Evolutionary conservation across 371 early-diverging fungal genomes (phyloP), one percentile per base, ranked within the genome.

Genomic region (Funneliformis caledonium): DNA sequence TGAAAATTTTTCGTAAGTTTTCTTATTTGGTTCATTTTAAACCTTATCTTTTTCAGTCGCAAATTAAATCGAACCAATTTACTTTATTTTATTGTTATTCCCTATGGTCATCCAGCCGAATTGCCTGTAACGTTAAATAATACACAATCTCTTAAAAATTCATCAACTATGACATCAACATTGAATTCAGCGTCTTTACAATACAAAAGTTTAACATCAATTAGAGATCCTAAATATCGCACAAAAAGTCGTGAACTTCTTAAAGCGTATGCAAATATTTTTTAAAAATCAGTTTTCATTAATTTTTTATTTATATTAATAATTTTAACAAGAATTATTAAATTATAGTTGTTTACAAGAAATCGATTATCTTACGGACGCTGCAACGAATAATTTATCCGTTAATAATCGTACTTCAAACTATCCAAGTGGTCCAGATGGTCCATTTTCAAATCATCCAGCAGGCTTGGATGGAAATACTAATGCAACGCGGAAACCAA

Each of bases 161-260:
- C 64, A 5, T 14, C 42, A 9, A 11, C 11, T 6, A 43, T 16
- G 11, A 33, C 73, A 52, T 31, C 22, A 22, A 47, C 48, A 26
- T 65, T 48, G 8, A 56, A 26, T 33, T 16, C 22, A 45, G 33
- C 48, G 8, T 42, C 59, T 8, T 61, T 52, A 4, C 45, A 74
- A 43, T 45, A 64, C 16, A 76, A 26, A 64, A 26, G 19, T 64
- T 43, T 69, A 37, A 12, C 65, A 50, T 43, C 52, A 69, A 42
- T 42, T 75, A 43, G 81, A 37, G 85, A 85, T 76, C 83, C 78
- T 52, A 87, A 85, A 81, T 33, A 83, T 67, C 84, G 86, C 72
- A 87, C 90, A 69, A 89, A 92, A 74, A 94, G 92, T 81, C 88
- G 93, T 69, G 92, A 96, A 83, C 86, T 93, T 16, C 84, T 96